Conservation (phyloP, 2,329 filamentous ascomycete species). For the Epichloe baconii region DNA sequence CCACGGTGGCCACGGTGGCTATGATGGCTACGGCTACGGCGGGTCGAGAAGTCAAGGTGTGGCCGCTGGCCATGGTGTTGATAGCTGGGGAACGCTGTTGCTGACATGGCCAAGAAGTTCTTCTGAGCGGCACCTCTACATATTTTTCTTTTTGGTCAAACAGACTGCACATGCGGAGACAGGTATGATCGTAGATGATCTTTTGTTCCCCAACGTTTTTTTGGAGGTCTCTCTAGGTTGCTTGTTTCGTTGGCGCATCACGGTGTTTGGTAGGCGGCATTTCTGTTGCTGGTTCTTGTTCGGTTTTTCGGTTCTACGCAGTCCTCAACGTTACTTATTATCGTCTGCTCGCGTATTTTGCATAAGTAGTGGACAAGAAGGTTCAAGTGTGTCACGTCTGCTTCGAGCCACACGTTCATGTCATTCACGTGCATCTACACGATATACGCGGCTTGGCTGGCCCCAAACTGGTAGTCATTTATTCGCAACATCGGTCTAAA, state of each 20-base stretch:
- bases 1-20: conserved; percentile 13
- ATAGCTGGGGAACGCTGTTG: conserved; percentile 22
- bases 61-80: not conserved
- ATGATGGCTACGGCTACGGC: conserved; percentile 4
- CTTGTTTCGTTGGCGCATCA: too few species aligned
- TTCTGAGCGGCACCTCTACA: conserved; percentile 15
- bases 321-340: too few species aligned
- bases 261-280: too few species aligned
- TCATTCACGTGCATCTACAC: not conserved
- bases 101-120: conserved; percentile 29
- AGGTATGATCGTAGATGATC: too few species aligned
- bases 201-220: not conserved
- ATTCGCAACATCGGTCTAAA: not conserved
- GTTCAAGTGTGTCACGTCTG: not conserved
- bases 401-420: not conserved
- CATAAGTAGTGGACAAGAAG: too few species aligned
- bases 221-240: too few species aligned
- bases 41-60: conserved; percentile 15
- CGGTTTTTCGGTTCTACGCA: too few species aligned
- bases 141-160: not conserved
- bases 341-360: too few species aligned
- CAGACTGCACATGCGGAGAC: too few species aligned
- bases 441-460: not conserved
- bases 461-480: not conserved
- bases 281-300: too few species aligned